These are phyloP conservation scores for Claviceps capensis DNA, from an alignment of 2,329 filamentous ascomycete species.

Conservation along the genomic window DNA sequence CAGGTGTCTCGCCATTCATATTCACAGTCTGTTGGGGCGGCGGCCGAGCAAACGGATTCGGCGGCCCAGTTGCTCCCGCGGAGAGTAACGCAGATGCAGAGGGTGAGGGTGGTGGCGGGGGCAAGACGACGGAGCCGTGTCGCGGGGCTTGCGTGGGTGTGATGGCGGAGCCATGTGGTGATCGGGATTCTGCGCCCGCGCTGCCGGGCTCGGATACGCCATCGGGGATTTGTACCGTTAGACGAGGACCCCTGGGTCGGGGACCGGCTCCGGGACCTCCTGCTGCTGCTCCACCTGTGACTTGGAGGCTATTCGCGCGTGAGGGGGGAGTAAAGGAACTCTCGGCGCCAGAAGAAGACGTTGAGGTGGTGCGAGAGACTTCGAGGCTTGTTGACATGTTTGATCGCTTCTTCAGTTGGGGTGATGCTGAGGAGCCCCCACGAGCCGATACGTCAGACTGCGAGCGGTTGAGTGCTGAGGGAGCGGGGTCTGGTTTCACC, in stretches of 20 bases:
- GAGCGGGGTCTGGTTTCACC: constrained; percentile 22
- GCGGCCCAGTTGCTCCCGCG: constrained; percentile 81
- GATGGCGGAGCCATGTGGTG: constrained; percentile 46
- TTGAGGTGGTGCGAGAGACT: constrained; percentile 34
- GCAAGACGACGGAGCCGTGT: constrained; percentile 60
- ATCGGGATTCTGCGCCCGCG: constrained; percentile 57
- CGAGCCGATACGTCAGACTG: constrained; percentile 51
- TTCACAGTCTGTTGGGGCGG: constrained; percentile 53
- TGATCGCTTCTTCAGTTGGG: constrained; percentile 34
- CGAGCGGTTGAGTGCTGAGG: constrained; percentile 30
- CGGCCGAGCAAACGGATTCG: constrained; percentile 89
- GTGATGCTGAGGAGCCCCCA: constrained; percentile 37
- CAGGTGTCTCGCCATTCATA: constrained; percentile 50
- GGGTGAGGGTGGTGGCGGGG: constrained; percentile 85
- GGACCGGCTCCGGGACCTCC: constrained; percentile 42
- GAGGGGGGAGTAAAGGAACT: constrained; percentile 55
- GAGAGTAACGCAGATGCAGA: constrained; percentile 76
- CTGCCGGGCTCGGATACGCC: constrained; percentile 69
- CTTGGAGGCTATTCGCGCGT: constrained; percentile 62
- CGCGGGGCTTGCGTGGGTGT: constrained; percentile 41
- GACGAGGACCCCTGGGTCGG: constrained; percentile 61
- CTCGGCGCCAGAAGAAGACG: constrained; percentile 49
- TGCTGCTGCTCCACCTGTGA: constrained; percentile 10
- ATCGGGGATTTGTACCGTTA: constrained; percentile 91
- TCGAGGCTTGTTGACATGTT: constrained; percentile 32